Conservation (phyloP, 306 rosid genomes). For the Urtica urens region DNA sequence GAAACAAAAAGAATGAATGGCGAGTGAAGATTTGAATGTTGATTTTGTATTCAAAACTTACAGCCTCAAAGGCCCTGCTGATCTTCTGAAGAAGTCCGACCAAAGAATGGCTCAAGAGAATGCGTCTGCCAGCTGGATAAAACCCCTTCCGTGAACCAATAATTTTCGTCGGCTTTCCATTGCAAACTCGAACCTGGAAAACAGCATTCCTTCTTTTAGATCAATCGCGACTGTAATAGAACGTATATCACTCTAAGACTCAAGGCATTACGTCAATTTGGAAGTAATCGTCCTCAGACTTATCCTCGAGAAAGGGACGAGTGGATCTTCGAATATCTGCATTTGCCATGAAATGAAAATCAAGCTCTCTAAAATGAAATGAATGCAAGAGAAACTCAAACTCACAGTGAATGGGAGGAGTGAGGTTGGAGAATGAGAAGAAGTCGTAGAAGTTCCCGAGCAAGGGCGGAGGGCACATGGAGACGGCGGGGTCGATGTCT, state of each 20-base stretch:
- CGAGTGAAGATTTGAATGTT: neutral
- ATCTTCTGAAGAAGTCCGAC: conserved; percentile 79
- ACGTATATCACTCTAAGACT: too few species aligned
- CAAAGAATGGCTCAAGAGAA: conserved; percentile 58
- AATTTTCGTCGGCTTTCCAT: conserved; percentile 81
- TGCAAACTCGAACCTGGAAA: conserved; percentile 75
- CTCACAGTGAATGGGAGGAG: conserved; percentile 85
- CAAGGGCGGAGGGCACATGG: conserved; percentile 74
- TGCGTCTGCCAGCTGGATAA: conserved; percentile 85
- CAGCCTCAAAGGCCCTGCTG: conserved; percentile 88
- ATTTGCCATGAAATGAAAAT: conserved; percentile 8
- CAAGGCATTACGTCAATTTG: conserved; percentile 74
- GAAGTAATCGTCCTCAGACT: conserved; percentile 77
- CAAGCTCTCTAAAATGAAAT: neutral
- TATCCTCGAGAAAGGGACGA: conserved; percentile 83
- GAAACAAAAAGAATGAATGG: neutral
- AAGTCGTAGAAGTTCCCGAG: conserved; percentile 87
- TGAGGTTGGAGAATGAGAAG: conserved; percentile 77
- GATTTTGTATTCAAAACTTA: too few species aligned
- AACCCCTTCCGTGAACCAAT: conserved; percentile 80
- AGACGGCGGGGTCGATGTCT: conserved; percentile 28
- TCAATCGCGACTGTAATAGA: too few species aligned
- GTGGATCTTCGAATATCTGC: conserved; percentile 81
- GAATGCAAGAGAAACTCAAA: neutral
- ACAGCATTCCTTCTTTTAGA: too few species aligned